phyloP scores from a whole-genome alignment of 306 rosid species.

The Boehmeria nivea region DNA sequence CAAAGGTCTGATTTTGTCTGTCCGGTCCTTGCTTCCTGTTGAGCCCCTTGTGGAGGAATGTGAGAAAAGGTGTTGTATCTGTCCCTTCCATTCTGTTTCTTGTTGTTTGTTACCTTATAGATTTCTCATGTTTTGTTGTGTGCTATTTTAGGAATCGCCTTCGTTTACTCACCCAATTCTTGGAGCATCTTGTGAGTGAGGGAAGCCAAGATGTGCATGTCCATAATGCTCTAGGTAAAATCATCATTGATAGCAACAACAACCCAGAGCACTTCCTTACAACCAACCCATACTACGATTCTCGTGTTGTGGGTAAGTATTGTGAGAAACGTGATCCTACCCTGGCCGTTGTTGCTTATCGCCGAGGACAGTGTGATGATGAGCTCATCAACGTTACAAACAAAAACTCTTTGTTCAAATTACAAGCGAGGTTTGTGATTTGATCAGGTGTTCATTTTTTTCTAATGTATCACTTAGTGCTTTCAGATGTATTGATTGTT shows the following conservation, averaged over 20 bases:
- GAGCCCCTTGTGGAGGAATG: conserved; percentile 98
- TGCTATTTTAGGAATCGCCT: conserved; percentile 72
- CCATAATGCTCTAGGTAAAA: conserved; percentile 96
- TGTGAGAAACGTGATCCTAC: conserved; percentile 99
- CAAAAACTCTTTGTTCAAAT: conserved; percentile 90
- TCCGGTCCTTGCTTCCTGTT: conserved; percentile 97
- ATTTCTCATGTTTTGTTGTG: conserved; percentile 21
- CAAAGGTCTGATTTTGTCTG: conserved; percentile 94
- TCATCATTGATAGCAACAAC: conserved; percentile 95
- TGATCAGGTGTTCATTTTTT: conserved; percentile 10
- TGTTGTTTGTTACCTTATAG: neutral
- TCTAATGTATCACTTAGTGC: neutral
- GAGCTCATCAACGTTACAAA: conserved; percentile 95
- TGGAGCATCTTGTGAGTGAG: conserved; percentile 99
- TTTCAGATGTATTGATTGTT: conserved; percentile 18
- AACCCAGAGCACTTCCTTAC: conserved; percentile 99
- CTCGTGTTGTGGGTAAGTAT: conserved; percentile 98
- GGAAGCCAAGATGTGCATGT: conserved; percentile 99
- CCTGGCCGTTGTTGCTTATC: conserved; percentile 92
- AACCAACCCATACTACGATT: conserved; percentile 96
- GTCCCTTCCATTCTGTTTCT: neutral
- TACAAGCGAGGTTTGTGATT: conserved; percentile 89
- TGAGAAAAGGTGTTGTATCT: conserved; percentile 74
- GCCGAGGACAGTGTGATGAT: conserved; percentile 97
- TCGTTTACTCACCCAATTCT: conserved; percentile 89